A percentile compares a stretch with the other conserved stretches of the same genome.
Conservation (phyloP, 1,284 basidiomycete species). For the Boletellus sp. region DNA sequence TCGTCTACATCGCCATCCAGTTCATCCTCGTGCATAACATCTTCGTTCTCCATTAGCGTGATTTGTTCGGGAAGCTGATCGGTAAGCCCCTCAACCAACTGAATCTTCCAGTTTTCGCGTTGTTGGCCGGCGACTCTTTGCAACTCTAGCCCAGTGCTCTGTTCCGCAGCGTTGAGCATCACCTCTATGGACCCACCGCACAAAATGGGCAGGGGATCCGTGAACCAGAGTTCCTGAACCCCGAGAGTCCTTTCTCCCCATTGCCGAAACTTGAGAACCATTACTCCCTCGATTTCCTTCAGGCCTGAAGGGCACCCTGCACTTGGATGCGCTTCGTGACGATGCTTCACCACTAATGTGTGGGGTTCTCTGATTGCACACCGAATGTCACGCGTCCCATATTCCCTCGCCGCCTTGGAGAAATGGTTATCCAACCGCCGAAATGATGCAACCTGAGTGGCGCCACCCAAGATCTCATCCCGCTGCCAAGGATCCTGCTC, state of each 20-base stretch:
- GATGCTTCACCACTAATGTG: slow-evolving; percentile 48
- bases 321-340: slow-evolving; percentile 49
- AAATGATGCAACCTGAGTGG: slow-evolving; percentile 75
- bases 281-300: slow-evolving; percentile 47
- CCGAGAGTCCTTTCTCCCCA: slow-evolving; percentile 49
- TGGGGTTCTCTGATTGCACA: slow-evolving; percentile 39
- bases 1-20: slow-evolving; percentile 14
- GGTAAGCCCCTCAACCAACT: slow-evolving; percentile 15
- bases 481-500: slow-evolving; percentile 69
- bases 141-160: slow-evolving; percentile 30
- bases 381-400: slow-evolving; percentile 35
- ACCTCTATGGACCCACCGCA: slow-evolving; percentile 72
- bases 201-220: slow-evolving; percentile 49
- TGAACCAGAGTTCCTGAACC: slow-evolving; percentile 70
- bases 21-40: slow-evolving; percentile 16
- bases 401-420: slow-evolving; percentile 33
- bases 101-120: slow-evolving; percentile 28
- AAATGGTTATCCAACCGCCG: slow-evolving; percentile 40
- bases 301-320: slow-evolving; percentile 42
- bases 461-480: slow-evolving; percentile 60
- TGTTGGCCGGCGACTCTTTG: slow-evolving; percentile 20
- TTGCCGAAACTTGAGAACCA: slow-evolving; percentile 52
- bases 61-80: slow-evolving; percentile 2
- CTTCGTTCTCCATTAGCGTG: slow-evolving; percentile 9
- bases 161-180: slow-evolving; percentile 49